phyloP scores from a whole-genome alignment of 805 yeast species.

The Torulaspora franciscae region DNA sequence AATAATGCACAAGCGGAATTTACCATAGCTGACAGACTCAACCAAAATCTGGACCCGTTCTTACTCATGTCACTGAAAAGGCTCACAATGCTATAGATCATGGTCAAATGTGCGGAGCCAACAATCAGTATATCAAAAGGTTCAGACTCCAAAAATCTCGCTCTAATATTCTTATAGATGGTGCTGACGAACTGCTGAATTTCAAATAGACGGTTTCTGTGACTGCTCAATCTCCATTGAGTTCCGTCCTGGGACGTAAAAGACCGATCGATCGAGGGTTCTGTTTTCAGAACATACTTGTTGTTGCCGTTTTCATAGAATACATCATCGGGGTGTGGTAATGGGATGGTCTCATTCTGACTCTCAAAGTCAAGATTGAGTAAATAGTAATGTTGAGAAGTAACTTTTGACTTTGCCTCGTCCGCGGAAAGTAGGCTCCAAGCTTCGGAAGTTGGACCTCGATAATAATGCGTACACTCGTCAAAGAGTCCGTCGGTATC shows the following conservation, averaged over 20 bases:
- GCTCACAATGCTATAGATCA: conserved; percentile 76
- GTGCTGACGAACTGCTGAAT: conserved; percentile 49
- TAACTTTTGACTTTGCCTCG: conserved; percentile 17
- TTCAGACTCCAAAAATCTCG: conserved; percentile 64
- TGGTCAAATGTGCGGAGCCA: conserved; percentile 74
- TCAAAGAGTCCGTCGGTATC: conserved; percentile 21
- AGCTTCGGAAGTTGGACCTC: conserved; percentile 15
- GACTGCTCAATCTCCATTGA: conserved; percentile 55
- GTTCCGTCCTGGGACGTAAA: conserved; percentile 40
- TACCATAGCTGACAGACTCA: conserved; percentile 70
- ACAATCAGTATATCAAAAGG: conserved; percentile 77
- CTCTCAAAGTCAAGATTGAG: conserved; percentile 28
- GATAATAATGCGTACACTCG: conserved; percentile 29
- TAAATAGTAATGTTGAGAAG: conserved; percentile 31
- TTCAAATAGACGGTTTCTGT: conserved; percentile 50
- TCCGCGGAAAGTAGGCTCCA: conserved; percentile 23
- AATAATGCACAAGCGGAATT: conserved; percentile 80
- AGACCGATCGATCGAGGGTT: conserved; percentile 19
- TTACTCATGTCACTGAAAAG: conserved; percentile 70
- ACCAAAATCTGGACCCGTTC: conserved; percentile 82
- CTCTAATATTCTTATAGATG: conserved; percentile 38
- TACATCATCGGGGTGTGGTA: conserved; percentile 32
- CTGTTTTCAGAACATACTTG: conserved; percentile 25
- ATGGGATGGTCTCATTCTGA: conserved; percentile 10
- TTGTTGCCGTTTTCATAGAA: conserved; percentile 24